Conservation (phyloP, 2,329 filamentous ascomycete species). For the Fusarium sp. region DNA sequence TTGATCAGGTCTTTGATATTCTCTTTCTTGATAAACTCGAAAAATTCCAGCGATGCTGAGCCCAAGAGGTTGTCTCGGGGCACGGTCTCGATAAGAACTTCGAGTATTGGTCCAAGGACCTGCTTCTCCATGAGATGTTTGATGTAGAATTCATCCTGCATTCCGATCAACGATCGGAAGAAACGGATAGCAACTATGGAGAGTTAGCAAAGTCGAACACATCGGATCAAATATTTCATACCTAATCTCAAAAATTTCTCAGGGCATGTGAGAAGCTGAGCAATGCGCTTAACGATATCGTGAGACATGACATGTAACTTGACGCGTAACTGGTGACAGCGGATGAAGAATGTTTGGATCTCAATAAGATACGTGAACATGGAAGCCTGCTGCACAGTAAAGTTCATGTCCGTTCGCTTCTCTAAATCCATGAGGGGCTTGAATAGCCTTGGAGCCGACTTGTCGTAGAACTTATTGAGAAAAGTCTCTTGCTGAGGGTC, state of each 20-base stretch:
- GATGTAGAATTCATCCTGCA: constrained; percentile 92
- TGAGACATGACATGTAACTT: constrained; percentile 88
- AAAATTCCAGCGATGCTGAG: constrained; percentile 92
- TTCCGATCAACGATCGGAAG: constrained; percentile 83
- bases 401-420: constrained; percentile 70
- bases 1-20: constrained; percentile 81
- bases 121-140: constrained; percentile 83
- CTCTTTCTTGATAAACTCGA: constrained; percentile 87
- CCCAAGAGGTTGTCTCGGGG: constrained; percentile 92
- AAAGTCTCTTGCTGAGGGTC: constrained; percentile 86
- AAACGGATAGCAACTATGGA: constrained; percentile 84
- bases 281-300: constrained; percentile 78
- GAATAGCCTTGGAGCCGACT: constrained; percentile 85
- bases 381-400: constrained; percentile 85
- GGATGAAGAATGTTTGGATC: constrained; percentile 91
- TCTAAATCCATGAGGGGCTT: constrained; percentile 85
- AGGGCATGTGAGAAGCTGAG: constrained; percentile 80
- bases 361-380: constrained; percentile 92
- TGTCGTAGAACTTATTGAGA: constrained; percentile 87
- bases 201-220: constrained; percentile 37
- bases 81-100: constrained; percentile 85
- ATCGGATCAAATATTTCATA: constrained; percentile 52
- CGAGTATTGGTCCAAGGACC: constrained; percentile 83
- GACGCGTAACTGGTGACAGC: constrained; percentile 85
- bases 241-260: constrained; percentile 94